Conservation (phyloP, 2,329 filamentous ascomycete genomes). For the Aaosphaeria pasadenensis region DNA sequence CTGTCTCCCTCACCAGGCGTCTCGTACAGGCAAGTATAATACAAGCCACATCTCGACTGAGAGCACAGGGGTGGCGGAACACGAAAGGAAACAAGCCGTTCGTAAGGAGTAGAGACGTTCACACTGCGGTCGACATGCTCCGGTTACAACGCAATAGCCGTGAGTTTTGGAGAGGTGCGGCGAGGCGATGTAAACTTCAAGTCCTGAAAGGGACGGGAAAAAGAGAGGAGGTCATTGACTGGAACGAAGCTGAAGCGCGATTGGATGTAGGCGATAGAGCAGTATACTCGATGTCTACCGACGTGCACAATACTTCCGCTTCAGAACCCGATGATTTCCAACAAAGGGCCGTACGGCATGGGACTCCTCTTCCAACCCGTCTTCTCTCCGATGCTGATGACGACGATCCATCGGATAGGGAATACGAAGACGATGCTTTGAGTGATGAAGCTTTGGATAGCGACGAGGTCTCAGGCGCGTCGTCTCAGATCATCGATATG, state of each 20-base stretch:
- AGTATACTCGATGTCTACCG: too few relatives aligned
- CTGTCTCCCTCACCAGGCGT: slow-evolving; percentile 65
- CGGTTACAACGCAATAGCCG: slow-evolving; percentile 46
- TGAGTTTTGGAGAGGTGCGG: slow-evolving; percentile 51
- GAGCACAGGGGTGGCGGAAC: slow-evolving; percentile 42
- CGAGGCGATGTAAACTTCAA: slow-evolving; percentile 52
- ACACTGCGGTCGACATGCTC: slow-evolving; percentile 54
- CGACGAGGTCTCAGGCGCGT: background rate
- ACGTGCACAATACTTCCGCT: background rate
- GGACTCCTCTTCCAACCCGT: slow-evolving; percentile 26
- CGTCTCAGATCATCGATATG: background rate
- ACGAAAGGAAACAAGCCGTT: slow-evolving; percentile 27
- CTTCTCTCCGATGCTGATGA: slow-evolving; percentile 2
- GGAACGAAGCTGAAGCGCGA: slow-evolving; percentile 37
- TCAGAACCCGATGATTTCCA: slow-evolving; percentile 10
- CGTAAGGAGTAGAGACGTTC: slow-evolving; percentile 51
- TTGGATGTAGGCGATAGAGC: slow-evolving; percentile 3
- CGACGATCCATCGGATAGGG: background rate
- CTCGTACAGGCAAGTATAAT: slow-evolving; percentile 68
- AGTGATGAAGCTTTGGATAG: background rate
- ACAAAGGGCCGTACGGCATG: slow-evolving; percentile 18
- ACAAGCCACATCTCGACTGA: slow-evolving; percentile 66
- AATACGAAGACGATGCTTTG: background rate
- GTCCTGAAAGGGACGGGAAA: slow-evolving; percentile 38
- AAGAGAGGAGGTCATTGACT: slow-evolving; percentile 41